Percentiles rank a stretch among this genome's conserved stretches.
These are phyloP conservation scores for Apiosordaria backusii DNA, from an alignment of 495 filamentous ascomycete genomes.

Conservation along the genomic window DNA sequence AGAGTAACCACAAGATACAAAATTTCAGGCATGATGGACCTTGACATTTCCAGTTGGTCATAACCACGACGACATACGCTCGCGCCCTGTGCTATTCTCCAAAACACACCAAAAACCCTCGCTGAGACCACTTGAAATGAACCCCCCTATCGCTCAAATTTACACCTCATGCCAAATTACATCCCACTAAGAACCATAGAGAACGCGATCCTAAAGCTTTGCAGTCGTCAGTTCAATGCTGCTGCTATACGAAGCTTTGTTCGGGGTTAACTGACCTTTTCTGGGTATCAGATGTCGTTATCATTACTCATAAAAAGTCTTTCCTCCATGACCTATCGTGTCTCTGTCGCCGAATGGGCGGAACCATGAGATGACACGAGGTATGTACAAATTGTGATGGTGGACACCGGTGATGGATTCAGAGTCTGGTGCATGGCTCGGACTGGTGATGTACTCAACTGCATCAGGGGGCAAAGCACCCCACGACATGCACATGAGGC, in stretches of 20 bases:
- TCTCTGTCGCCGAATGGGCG: neutral
- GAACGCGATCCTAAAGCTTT: neutral
- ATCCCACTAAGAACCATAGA: neutral
- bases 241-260: neutral
- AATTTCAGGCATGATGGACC: neutral
- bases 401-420: neutral
- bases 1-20: neutral
- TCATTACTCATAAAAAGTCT: neutral
- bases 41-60: too few relatives aligned
- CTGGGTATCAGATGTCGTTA: neutral
- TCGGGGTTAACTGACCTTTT: neutral
- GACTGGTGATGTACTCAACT: neutral
- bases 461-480: slow-evolving; percentile 3
- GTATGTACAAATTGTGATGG: neutral
- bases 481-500: slow-evolving; percentile 9
- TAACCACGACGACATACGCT: too few relatives aligned
- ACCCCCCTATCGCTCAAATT: too few relatives aligned
- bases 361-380: neutral
- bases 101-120: too few relatives aligned
- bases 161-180: neutral
- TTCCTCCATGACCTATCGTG: neutral
- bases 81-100: too few relatives aligned
- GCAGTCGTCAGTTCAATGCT: neutral
- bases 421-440: neutral
- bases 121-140: too few relatives aligned